Evolutionary conservation across 2,329 filamentous ascomycete species (phyloP).

Genomic region (Fusarium subglutinans): DNA sequence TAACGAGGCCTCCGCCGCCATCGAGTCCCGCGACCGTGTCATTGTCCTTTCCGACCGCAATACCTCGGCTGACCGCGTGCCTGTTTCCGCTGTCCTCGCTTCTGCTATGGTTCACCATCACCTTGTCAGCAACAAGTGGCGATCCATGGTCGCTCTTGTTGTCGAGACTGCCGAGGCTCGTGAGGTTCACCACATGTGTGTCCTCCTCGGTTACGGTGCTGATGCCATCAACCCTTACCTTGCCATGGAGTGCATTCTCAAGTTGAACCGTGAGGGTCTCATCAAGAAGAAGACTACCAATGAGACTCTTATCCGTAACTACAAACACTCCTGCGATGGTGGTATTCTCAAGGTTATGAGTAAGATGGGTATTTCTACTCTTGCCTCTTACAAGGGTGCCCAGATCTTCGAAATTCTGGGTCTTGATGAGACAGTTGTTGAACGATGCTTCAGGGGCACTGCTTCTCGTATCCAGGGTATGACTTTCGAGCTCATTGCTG

Average conservation of each 20-base stretch:
- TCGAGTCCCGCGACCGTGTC: constrained; percentile 84
- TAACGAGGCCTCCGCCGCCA: constrained; percentile 82
- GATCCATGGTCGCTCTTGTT: constrained; percentile 85
- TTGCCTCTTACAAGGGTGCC: constrained; percentile 96
- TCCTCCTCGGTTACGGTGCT: constrained; percentile 93
- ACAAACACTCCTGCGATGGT: constrained; percentile 95
- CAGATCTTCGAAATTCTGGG: constrained; percentile 98
- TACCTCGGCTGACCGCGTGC: constrained; percentile 81
- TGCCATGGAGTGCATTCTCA: constrained; percentile 94
- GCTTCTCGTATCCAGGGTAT: constrained; percentile 94
- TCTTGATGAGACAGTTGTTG: constrained; percentile 89
- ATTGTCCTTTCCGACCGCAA: constrained; percentile 91
- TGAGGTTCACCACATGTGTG: constrained; percentile 98
- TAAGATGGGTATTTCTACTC: constrained; percentile 98
- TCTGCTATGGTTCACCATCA: constrained; percentile 96
- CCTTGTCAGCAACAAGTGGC: constrained; percentile 94
- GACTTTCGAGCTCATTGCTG: constrained; percentile 91
- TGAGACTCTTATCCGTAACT: constrained; percentile 89
- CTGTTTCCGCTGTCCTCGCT: constrained; percentile 86
- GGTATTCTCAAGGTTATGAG: constrained; percentile 99
- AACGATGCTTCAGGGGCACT: constrained; percentile 93
- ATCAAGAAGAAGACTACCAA: constrained; percentile 89
- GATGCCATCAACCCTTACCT: constrained; percentile 96
- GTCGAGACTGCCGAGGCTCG: constrained; percentile 95
- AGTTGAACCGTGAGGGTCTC: constrained; percentile 92